These are phyloP conservation scores for Talaromyces stipitatus DNA, from an alignment of 495 filamentous ascomycete species.

Conservation along the genomic window DNA sequence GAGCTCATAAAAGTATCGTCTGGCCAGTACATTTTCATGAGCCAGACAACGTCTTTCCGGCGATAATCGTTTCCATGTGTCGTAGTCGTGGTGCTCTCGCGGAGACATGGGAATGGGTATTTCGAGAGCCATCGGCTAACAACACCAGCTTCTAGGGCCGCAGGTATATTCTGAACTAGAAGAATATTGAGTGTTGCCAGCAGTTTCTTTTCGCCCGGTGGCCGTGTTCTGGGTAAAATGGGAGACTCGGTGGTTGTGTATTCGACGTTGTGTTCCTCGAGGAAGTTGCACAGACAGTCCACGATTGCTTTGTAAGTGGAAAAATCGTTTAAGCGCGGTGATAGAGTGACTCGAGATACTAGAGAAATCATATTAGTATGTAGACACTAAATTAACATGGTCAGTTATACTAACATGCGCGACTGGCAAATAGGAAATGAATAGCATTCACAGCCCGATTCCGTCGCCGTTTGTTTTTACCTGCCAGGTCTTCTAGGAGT, in stretches of 20 bases:
- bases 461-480: slow-evolving; percentile 25
- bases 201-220: slow-evolving; percentile 34
- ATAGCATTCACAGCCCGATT: slow-evolving; percentile 35
- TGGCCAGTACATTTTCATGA: slow-evolving; percentile 40
- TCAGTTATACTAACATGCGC: slow-evolving; percentile 25
- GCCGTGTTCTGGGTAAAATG: slow-evolving; percentile 38
- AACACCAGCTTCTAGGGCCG: slow-evolving; percentile 35
- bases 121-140: slow-evolving; percentile 40
- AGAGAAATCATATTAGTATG: background rate
- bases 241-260: slow-evolving; percentile 30
- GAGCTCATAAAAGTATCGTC: slow-evolving; percentile 39
- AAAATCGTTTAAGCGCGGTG: slow-evolving; percentile 27
- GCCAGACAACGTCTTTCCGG: slow-evolving; percentile 31
- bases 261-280: slow-evolving; percentile 33
- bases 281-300: slow-evolving; percentile 41
- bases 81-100: background rate
- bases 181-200: slow-evolving; percentile 30
- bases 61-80: slow-evolving; percentile 16
- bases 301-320: slow-evolving; percentile 34
- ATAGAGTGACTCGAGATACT: slow-evolving; percentile 37
- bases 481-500: slow-evolving; percentile 33
- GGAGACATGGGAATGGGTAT: slow-evolving; percentile 41
- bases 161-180: slow-evolving; percentile 29
- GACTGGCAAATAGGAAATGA: slow-evolving; percentile 34
- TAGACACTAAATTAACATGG: background rate